These are phyloP conservation scores for Leccinum pellstonianum DNA, from an alignment of 768 basidiomycete species.

Conservation along the genomic window DNA sequence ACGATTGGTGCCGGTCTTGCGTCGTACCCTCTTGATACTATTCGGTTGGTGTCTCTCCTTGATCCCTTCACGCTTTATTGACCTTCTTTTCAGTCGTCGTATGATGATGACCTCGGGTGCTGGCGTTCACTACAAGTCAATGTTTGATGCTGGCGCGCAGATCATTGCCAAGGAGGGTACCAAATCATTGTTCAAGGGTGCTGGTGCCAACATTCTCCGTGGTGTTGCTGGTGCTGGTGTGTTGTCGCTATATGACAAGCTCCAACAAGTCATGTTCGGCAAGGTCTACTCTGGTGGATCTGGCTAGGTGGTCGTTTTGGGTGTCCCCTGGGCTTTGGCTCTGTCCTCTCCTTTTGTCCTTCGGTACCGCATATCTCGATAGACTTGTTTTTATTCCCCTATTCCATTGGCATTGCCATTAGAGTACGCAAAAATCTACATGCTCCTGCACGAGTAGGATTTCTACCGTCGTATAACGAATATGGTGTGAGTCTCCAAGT, in stretches of 20 bases:
- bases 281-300: constrained; percentile 97
- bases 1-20: constrained; percentile 99
- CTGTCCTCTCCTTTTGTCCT: constrained; percentile 31
- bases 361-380: constrained; percentile 27
- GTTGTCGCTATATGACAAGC: constrained; percentile 97
- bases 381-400: constrained; percentile 36
- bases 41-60: constrained; percentile 49
- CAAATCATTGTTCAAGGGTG: constrained; percentile 98
- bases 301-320: constrained; percentile 21
- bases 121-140: constrained; percentile 96
- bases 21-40: constrained; percentile 92
- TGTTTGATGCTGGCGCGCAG: constrained; percentile 95
- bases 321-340: constrained; percentile 28
- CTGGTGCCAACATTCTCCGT: constrained; percentile 94
- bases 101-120: constrained; percentile 99
- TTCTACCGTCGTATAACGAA: constrained; percentile 16
- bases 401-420: constrained; percentile 19
- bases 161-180: constrained; percentile 95
- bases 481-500: constrained; percentile 8
- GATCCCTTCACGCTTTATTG: not conserved
- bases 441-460: constrained; percentile 26
- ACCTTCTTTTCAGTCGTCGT: constrained; percentile 74
- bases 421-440: constrained; percentile 23
- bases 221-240: constrained; percentile 99
- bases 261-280: constrained; percentile 94